These are phyloP conservation scores for Citrullus colocynthis DNA, from an alignment of 306 rosid genomes.

Conservation along the genomic window DNA sequence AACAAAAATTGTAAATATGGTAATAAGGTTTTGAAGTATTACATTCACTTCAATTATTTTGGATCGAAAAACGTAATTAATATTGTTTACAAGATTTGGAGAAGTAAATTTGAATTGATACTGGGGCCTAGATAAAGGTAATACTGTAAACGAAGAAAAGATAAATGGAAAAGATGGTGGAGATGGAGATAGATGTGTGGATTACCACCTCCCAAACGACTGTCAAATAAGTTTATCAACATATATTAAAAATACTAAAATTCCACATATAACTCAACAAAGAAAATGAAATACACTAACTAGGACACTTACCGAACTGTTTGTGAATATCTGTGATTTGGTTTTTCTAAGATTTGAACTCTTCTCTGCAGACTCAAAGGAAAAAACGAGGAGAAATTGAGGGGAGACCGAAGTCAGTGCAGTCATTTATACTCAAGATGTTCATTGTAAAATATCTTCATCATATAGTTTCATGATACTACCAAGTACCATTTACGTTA, in stretches of 20 bases:
- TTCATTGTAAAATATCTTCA: neutral
- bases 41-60: neutral
- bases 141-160: neutral
- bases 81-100: neutral
- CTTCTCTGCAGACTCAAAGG: conserved; percentile 41
- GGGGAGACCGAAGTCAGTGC: neutral
- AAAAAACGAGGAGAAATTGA: neutral
- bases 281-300: conserved; percentile 1
- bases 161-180: neutral
- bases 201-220: neutral
- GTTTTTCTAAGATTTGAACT: conserved; percentile 62
- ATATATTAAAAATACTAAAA: neutral
- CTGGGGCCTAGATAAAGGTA: neutral
- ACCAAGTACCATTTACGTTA: neutral
- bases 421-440: neutral
- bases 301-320: conserved; percentile 68
- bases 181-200: neutral
- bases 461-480: neutral
- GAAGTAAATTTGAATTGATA: neutral
- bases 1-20: neutral
- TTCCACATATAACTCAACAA: neutral
- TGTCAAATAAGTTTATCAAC: neutral
- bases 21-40: neutral
- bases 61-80: neutral
- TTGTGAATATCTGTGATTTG: conserved; percentile 82